These are phyloP conservation scores for Penicillium manginii DNA, from an alignment of 495 filamentous ascomycete genomes.

Conservation along the genomic window DNA sequence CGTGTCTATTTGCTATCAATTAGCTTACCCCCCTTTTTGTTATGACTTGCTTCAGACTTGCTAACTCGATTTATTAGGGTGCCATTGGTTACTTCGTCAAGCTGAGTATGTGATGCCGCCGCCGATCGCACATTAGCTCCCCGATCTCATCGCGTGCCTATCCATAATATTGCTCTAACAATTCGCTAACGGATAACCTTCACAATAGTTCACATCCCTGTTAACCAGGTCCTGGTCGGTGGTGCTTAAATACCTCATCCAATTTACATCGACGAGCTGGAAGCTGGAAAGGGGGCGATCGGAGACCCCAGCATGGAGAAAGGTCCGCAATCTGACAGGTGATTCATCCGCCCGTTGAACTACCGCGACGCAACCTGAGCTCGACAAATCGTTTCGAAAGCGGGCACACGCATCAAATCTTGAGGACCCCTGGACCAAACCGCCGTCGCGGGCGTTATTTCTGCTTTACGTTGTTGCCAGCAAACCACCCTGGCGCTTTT, in stretches of 20 bases:
- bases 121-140: slow-evolving; percentile 2
- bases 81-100: slow-evolving; percentile 91
- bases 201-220: slow-evolving; percentile 71
- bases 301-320: slow-evolving; percentile 5
- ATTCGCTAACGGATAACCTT: not conserved
- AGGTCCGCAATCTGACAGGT: not conserved
- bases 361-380: not conserved
- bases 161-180: not conserved
- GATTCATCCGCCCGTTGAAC: not conserved
- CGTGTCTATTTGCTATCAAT: slow-evolving; percentile 22
- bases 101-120: slow-evolving; percentile 64
- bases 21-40: not conserved
- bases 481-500: slow-evolving; percentile 18
- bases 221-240: slow-evolving; percentile 82
- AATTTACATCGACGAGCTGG: slow-evolving; percentile 1
- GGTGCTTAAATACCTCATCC: slow-evolving; percentile 52
- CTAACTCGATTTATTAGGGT: slow-evolving; percentile 27
- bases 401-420: not conserved
- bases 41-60: not conserved
- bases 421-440: not conserved
- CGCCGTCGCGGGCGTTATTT: slow-evolving; percentile 4
- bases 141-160: not conserved
- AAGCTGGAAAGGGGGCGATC: slow-evolving; percentile 4
- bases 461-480: slow-evolving; percentile 16
- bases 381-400: not conserved